Evolutionary conservation across 1,139 yeast genomes (phyloP), one percentile per base, ranked within the genome.

Genomic region (Saccharomycopsis crataegensis): DNA sequence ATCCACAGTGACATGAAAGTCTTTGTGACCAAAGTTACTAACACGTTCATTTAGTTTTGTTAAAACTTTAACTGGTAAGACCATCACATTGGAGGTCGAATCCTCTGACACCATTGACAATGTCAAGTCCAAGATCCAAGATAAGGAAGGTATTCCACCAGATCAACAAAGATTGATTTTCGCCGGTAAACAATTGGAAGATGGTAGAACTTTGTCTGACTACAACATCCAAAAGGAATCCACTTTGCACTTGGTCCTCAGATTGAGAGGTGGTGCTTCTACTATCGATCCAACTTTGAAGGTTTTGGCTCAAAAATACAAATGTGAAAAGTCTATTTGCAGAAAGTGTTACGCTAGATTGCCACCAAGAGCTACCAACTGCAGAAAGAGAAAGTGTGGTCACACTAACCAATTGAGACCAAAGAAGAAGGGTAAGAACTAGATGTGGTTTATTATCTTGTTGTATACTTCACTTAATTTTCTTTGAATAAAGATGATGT

Each of bases 321-420:
- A 93, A 96, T 93, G 98, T 84, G 99, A 93, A 68, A 93, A 93
- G 82, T 77, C 96, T 67, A 93, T 93, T 75, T 93, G 99, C 84
- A 95, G 99, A 80, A 88, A 90, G 78, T 93, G 99, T 83, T 93
- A 93, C 86, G 98, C 99, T 71, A 94, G 99, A 85, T 90, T 93
- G 74, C 99, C 99, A 73, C 96, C 98, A 78, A 93, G 98, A 86
- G 99, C 99, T 70, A 93, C 98, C 79, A 93, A 93, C 96, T 93
- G 99, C 86, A 90, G 99, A 84, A 93, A 93, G 98, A 90, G 97
- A 89, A 93, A 93, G 86, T 93, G 99, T 80, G 99, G 99, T 73
- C 99, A 93, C 95, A 83, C 96, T 77, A 93, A 93, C 84, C 99
- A 93, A 83, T 88, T 93, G 79, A 90, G 98, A 84, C 97, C 97